A percentile compares a stretch with the other conserved stretches of the same genome.
Evolutionary conservation across 345 rosid species (phyloP).

Genomic region (Hevea brasiliensis): DNA sequence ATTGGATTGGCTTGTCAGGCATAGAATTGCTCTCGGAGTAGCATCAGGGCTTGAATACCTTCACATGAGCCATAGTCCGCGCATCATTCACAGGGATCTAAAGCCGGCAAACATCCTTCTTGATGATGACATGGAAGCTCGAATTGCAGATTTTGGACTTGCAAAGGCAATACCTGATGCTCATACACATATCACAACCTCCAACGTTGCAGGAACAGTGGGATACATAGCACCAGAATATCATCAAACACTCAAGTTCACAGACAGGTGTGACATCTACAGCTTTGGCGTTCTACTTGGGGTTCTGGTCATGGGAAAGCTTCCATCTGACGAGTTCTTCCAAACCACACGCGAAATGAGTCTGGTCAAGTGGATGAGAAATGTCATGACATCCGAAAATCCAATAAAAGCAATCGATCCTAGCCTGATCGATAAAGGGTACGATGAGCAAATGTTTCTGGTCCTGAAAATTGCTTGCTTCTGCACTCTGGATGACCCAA

Average conservation of each 20-base stretch:
- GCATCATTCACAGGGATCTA: conserved; percentile 81
- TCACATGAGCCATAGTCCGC: conserved; percentile 60
- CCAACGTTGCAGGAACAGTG: conserved; percentile 75
- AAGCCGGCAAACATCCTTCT: conserved; percentile 90
- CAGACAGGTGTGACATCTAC: conserved; percentile 81
- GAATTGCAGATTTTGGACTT: conserved; percentile 87
- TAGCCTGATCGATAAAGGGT: conserved; percentile 54
- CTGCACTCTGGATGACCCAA: conserved; percentile 76
- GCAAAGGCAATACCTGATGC: conserved; percentile 82
- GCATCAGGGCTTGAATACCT: conserved; percentile 92
- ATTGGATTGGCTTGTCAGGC: conserved; percentile 69
- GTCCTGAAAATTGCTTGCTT: conserved; percentile 82
- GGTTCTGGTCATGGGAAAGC: conserved; percentile 72
- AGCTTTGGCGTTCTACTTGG: conserved; percentile 84
- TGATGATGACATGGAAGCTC: conserved; percentile 88
- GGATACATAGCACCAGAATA: conserved; percentile 93
- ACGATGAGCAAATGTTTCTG: conserved; percentile 75
- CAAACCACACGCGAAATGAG: conserved; percentile 70
- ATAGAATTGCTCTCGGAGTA: conserved; percentile 68
- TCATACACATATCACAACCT: conserved; percentile 57
- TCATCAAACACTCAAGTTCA: conserved; percentile 81
- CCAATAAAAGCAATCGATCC: conserved; percentile 66
- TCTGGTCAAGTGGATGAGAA: conserved; percentile 77
- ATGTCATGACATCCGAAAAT: conserved; percentile 56
- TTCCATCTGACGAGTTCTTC: conserved; percentile 84